Percentiles rank a stretch among this genome's conserved stretches.
These are phyloP conservation scores for Chalara sp. DNA, from an alignment of 2,329 filamentous ascomycete genomes.

Conservation along the genomic window DNA sequence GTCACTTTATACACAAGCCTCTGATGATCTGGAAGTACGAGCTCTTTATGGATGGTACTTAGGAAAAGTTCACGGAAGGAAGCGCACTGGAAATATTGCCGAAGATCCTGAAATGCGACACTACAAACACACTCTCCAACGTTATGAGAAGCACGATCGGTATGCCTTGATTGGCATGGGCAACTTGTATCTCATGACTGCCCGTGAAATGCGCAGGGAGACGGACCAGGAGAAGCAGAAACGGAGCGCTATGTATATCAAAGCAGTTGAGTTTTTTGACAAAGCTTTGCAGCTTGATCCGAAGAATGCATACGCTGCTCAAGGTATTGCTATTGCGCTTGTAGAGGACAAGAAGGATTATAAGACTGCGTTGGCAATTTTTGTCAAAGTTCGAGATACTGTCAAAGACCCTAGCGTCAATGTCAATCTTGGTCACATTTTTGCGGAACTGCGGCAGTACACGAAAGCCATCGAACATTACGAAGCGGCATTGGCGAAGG, in stretches of 20 bases:
- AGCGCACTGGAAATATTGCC: conserved; percentile 69
- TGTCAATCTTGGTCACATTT: conserved; percentile 90
- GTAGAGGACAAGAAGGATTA: conserved; percentile 92
- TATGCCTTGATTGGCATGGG: conserved; percentile 97
- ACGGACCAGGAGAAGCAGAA: conserved; percentile 88
- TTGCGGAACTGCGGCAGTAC: conserved; percentile 84
- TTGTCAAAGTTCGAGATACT: conserved; percentile 85
- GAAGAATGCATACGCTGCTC: conserved; percentile 91
- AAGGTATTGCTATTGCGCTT: conserved; percentile 89
- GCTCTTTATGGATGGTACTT: conserved; percentile 94
- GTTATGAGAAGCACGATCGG: conserved; percentile 95
- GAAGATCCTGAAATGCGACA: conserved; percentile 91
- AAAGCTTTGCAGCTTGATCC: conserved; percentile 93
- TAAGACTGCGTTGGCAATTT: conserved; percentile 74
- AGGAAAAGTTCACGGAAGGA: conserved; percentile 71
- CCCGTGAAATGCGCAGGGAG: conserved; percentile 89
- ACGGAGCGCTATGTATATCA: conserved; percentile 77
- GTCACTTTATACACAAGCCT: conserved; percentile 78
- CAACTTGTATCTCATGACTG: conserved; percentile 75
- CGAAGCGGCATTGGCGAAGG: conserved; percentile 64
- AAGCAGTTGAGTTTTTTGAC: conserved; percentile 96
- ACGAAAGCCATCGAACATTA: conserved; percentile 92
- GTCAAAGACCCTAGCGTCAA: conserved; percentile 82
- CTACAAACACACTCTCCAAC: conserved; percentile 92
- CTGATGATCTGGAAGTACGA: conserved; percentile 82